Base-by-base conservation (phyloP, 148 eudicot species). In the Rheum nobile region DNA sequence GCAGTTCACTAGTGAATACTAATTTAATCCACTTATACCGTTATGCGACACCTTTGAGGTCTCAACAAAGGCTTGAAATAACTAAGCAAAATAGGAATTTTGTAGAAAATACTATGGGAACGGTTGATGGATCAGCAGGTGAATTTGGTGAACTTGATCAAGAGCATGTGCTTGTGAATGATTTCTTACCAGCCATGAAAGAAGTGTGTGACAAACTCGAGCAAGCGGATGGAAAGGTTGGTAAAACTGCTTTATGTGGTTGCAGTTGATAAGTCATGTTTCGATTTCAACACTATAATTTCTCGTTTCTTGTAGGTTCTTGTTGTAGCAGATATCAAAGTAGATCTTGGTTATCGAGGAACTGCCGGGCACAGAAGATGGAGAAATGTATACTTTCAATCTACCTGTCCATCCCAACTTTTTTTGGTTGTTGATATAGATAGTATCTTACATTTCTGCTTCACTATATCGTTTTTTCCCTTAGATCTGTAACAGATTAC, bases 171-270 rank as follows among this genome's bases (percentile, higher is more conserved):
- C 85, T 54, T 74, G 88, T 95, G 78, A 90, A 86, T 44, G 96
- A 91, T 84, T 95, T 73, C 83, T 72, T 92, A 75, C 96, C 99
- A 43, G 88, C 86, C 35, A 31, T 95, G 50, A 87, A 88, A 80
- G 93, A 92, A 55, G 80, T 95, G 42, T 95, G 99, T 76, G 89
- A 90, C 74, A 90, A 87, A 84, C 96, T 95, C 80, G 96, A 90
- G 80, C 83, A 88, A 82, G 92, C 96, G 43, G 84, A 87, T 65
- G 96, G 89, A 71, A 88, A 95, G 93, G 98, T 91, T 26, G 17
- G 14, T 75, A 4, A 11, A 71, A 41, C 32, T 41, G 13, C 50
- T 41, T 21, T 13, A 38, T 71, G 8, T 28, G 67, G 34, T 11
- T 57, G 70, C 41, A 65, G 39, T 65, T 31, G 39, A 65, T 65